phyloP scores from a whole-genome alignment of 2,329 filamentous ascomycete genomes.

The Colletotrichum endophyticum region DNA sequence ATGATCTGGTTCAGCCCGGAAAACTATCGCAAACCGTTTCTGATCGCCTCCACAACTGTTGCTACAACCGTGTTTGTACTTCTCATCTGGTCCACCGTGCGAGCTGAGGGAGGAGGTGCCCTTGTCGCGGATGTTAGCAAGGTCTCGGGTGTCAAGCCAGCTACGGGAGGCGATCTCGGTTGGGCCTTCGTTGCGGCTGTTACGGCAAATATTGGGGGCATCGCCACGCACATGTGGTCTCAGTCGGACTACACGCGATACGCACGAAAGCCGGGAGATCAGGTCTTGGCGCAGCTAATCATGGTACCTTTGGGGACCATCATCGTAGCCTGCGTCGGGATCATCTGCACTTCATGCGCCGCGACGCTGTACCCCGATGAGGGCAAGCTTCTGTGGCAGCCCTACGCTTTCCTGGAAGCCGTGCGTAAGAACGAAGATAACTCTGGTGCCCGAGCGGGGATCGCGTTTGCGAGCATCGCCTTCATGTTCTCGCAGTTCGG shows the following conservation, averaged over 20 bases:
- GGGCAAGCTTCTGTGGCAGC: slow-evolving; percentile 27
- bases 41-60: slow-evolving; percentile 18
- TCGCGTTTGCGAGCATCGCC: slow-evolving; percentile 11
- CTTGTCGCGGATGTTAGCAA: slow-evolving; percentile 20
- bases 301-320: slow-evolving; percentile 27
- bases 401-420: slow-evolving; percentile 25
- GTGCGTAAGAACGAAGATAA: slow-evolving; percentile 4
- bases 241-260: slow-evolving; percentile 30
- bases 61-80: slow-evolving; percentile 29
- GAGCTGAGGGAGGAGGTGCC: slow-evolving; percentile 23
- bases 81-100: slow-evolving; percentile 29
- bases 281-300: slow-evolving; percentile 26
- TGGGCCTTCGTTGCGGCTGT: slow-evolving; percentile 28
- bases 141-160: slow-evolving; percentile 15
- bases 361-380: slow-evolving; percentile 23
- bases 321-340: slow-evolving; percentile 27
- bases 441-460: neutral
- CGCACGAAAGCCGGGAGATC: slow-evolving; percentile 24
- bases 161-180: slow-evolving; percentile 16
- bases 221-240: slow-evolving; percentile 25
- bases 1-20: slow-evolving; percentile 24
- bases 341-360: slow-evolving; percentile 28
- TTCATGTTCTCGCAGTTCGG: slow-evolving; percentile 12
- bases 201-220: slow-evolving; percentile 28
- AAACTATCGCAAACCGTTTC: slow-evolving; percentile 24